Base-by-base conservation (phyloP, 1,284 basidiomycete species). In the Irpex sp. region DNA sequence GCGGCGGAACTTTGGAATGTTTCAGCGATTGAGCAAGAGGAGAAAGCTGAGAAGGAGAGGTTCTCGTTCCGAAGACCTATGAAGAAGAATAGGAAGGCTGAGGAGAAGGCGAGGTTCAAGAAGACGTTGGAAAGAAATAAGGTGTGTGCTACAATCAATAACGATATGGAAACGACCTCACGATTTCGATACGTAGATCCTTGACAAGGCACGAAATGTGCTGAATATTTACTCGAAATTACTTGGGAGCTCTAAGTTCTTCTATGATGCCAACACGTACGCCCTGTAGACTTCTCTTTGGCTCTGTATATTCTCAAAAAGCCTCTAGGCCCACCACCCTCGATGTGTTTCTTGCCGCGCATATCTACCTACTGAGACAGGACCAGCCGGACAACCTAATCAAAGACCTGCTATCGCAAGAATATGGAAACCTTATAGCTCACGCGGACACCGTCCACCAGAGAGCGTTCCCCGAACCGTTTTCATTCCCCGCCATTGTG, bases 291-390 rank as follows among this genome's bases (percentile, higher is more conserved):
- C 18, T 23, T 54, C 12, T n/a, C 16, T 35, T 23, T 14, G 19
- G n/a, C 4, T 9, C 65, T 49, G 37, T 42, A 57, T 14, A n/a
- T 45, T 37, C 39, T 57, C 5, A 14, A 33, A 33, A 33, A 33
- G 6, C 28, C 28, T 33, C 6, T 61, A 90, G 88, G 53, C 80
- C 80, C 33, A 82, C 86, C 0, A 78, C 81, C 5, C 70, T 91
- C 5, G 91, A 92, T 63, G 71, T 87, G 21, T 69, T 84, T 35
- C 74, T 91, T 28, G 87, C 90, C 18, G 81, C 89, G 9, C 85
- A 90, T 65, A 77, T 87, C 36, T 77, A 90, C 39, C 75, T 91
- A 19, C 72, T 92, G 5, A 72, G 79, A 47, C 81, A 86, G 8
- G 80, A 82, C 35, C 85, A 86, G 60, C 84, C 88, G 2, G 85